Conservation (phyloP, 2,329 filamentous ascomycete species). For the Leptographium lundbergii region DNA sequence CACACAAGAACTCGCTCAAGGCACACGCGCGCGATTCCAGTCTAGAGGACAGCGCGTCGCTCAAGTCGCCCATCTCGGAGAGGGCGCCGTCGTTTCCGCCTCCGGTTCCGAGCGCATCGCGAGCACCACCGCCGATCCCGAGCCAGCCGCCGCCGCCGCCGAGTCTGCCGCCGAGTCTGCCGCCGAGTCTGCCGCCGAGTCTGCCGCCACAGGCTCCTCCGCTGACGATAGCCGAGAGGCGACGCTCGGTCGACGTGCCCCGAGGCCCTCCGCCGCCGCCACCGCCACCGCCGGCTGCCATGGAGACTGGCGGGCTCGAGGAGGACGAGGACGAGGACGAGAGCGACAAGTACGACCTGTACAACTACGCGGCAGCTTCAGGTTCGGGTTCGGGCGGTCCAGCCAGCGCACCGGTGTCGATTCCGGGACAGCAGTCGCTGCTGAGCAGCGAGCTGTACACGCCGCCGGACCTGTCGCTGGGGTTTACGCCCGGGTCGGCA, state of each 20-base stretch:
- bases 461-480: conserved; percentile 23
- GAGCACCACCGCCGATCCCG: conserved; percentile 14
- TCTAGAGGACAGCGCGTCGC: conserved; percentile 53
- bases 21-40: conserved; percentile 67
- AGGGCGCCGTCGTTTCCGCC: conserved; percentile 35
- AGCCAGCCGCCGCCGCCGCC: conserved; percentile 5
- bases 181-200: conserved; percentile 1
- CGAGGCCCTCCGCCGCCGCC: conserved; percentile 57
- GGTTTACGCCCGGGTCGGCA: background rate
- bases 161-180: conserved; percentile 22
- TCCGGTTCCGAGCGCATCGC: conserved; percentile 41
- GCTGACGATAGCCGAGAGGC: conserved; percentile 31
- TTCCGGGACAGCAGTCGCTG: conserved; percentile 23
- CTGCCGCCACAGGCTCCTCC: conserved; percentile 35
- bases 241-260: conserved; percentile 59
- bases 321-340: conserved; percentile 38
- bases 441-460: conserved; percentile 34
- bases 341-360: conserved; percentile 45
- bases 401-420: conserved; percentile 16
- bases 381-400: conserved; percentile 12
- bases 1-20: conserved; percentile 86
- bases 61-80: conserved; percentile 40
- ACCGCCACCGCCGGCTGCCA: conserved; percentile 38
- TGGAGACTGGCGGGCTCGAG: conserved; percentile 19
- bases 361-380: conserved; percentile 37